A percentile compares a stretch with the other conserved stretches of the same genome.
Conservation (phyloP, 768 basidiomycete species). For the Calocera viscosa region DNA sequence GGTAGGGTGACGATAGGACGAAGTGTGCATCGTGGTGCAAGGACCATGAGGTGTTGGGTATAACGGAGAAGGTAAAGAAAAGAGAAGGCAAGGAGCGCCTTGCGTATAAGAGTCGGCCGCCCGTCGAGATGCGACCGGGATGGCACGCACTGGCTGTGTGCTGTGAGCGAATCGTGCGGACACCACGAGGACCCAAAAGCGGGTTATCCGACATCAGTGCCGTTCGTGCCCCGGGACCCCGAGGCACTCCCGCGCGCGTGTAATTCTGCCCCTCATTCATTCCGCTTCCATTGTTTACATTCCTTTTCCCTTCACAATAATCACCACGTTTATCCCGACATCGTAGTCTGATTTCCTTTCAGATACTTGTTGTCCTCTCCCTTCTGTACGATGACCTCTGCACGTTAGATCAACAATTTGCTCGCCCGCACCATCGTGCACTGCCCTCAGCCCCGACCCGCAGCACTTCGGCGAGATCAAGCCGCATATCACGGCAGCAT, state of each 20-base stretch:
- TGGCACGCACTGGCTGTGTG: conserved; percentile 5
- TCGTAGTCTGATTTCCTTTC: neutral
- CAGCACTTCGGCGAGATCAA: too few relatives aligned
- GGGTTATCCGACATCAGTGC: neutral
- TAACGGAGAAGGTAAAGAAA: neutral
- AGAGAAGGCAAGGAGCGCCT: neutral
- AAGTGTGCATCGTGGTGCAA: neutral
- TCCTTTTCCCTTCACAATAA: neutral
- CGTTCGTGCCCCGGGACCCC: neutral
- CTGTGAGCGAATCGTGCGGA: conserved; percentile 4
- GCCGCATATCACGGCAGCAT: too few relatives aligned
- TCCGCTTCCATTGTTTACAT: conserved; percentile 1
- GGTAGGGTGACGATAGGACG: conserved; percentile 4
- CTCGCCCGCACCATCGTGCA: too few relatives aligned
- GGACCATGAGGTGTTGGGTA: conserved; percentile 5
- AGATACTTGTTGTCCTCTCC: neutral
- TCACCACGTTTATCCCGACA: neutral
- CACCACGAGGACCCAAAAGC: neutral
- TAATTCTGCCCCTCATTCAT: neutral
- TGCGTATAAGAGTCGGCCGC: neutral
- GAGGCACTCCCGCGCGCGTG: neutral
- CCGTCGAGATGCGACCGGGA: neutral
- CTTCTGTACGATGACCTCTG: too few relatives aligned
- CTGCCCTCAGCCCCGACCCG: too few relatives aligned
- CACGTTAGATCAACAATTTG: too few relatives aligned